Conservation (phyloP, 2,329 filamentous ascomycete species). For the Tothia fuscella region DNA sequence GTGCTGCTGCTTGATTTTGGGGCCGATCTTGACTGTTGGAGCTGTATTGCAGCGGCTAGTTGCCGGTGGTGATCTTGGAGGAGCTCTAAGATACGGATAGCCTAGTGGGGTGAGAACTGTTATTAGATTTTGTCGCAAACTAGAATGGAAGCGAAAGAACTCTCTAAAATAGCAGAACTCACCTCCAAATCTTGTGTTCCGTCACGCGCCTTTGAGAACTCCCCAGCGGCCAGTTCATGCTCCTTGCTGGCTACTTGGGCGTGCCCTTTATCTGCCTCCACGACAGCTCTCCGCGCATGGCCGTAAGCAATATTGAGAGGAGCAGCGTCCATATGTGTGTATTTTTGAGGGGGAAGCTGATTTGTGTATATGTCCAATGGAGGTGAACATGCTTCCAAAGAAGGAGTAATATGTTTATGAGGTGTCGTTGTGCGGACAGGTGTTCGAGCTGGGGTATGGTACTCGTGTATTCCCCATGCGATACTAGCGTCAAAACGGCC, state of each 20-base stretch:
- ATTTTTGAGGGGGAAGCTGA: conserved; percentile 11
- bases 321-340: conserved; percentile 51
- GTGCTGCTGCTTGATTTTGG: conserved; percentile 5
- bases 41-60: conserved; percentile 67
- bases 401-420: neutral
- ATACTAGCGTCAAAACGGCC: neutral
- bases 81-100: conserved; percentile 68
- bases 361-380: too few species aligned
- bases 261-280: conserved; percentile 57
- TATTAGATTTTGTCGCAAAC: neutral
- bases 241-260: conserved; percentile 53
- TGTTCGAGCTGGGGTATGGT: too few species aligned
- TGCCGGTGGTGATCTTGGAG: conserved; percentile 80
- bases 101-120: conserved; percentile 46
- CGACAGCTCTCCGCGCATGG: conserved; percentile 73
- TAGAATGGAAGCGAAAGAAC: too few species aligned
- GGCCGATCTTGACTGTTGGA: conserved; percentile 10
- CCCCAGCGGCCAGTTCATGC: conserved; percentile 74
- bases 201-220: conserved; percentile 75
- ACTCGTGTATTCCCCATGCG: conserved; percentile 15
- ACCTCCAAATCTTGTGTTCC: conserved; percentile 52
- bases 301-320: conserved; percentile 70
- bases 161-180: conserved; percentile 11
- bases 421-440: neutral
- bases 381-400: neutral